Percentiles rank a stretch among this genome's conserved stretches.
These are phyloP conservation scores for Globisporangium okanoganense DNA, from an alignment of 352 stramenopile genomes.

Conservation along the genomic window DNA sequence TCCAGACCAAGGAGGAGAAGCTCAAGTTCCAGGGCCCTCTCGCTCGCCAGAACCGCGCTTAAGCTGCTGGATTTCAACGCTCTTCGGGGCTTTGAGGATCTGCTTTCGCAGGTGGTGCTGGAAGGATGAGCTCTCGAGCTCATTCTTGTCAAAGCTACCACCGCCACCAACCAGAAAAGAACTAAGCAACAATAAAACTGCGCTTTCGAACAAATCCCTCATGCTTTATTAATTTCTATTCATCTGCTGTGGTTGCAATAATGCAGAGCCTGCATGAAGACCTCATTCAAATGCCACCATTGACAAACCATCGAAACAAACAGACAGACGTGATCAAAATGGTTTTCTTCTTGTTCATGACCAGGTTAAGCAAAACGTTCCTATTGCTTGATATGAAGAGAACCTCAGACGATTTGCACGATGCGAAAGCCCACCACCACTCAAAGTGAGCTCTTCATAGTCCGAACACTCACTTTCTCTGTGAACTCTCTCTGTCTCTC, in stretches of 20 bases:
- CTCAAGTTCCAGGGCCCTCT: slow-evolving; percentile 98
- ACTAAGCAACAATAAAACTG: slow-evolving; percentile 16
- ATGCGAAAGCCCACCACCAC: no score
- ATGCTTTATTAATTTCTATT: not conserved
- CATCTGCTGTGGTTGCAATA: not conserved
- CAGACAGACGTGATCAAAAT: slow-evolving; percentile 2
- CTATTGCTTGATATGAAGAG: not conserved
- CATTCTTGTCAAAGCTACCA: no score
- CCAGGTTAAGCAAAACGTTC: not conserved
- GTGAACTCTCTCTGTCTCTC: not conserved
- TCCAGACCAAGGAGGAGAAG: slow-evolving; percentile 99
- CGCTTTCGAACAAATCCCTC: slow-evolving; percentile 10
- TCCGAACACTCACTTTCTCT: not conserved
- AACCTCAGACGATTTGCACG: not conserved
- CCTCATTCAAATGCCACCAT: not conserved
- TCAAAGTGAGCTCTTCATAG: slow-evolving; percentile 1
- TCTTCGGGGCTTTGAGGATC: slow-evolving; percentile 14
- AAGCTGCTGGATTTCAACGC: slow-evolving; percentile 32
- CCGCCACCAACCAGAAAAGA: slow-evolving; percentile 7
- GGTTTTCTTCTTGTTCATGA: not conserved
- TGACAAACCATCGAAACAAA: not conserved
- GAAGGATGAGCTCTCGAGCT: not conserved
- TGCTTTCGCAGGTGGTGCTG: not conserved
- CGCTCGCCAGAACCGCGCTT: slow-evolving; percentile 88
- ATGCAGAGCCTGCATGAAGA: not conserved